phyloP scores from a whole-genome alignment of 345 rosid species.

The Brassica nigra region DNA sequence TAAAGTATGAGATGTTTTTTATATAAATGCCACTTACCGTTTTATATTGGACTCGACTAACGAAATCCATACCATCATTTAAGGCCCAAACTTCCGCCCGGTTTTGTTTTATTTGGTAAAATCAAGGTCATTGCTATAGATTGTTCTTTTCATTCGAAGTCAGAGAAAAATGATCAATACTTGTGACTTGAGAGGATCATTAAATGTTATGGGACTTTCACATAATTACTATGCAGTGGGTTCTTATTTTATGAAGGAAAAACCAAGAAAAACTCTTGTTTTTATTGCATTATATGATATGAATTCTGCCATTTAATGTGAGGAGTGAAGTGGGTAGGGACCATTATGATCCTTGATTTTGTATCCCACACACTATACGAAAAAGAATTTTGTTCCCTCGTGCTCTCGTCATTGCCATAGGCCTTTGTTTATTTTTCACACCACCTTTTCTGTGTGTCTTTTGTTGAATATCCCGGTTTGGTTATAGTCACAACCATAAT shows the following conservation, averaged over 20 bases:
- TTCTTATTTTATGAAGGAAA: neutral
- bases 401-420: neutral
- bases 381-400: slow-evolving; percentile 9
- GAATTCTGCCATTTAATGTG: slow-evolving; percentile 7
- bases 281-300: slow-evolving; percentile 15
- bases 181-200: slow-evolving; percentile 2
- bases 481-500: neutral
- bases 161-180: neutral
- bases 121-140: neutral
- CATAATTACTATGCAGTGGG: slow-evolving; percentile 19
- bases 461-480: neutral
- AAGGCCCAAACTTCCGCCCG: neutral
- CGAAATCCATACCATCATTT: neutral
- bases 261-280: slow-evolving; percentile 6
- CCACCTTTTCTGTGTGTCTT: neutral
- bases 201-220: slow-evolving; percentile 13
- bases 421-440: neutral
- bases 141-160: neutral
- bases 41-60: neutral
- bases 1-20: neutral
- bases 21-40: neutral
- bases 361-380: slow-evolving; percentile 13
- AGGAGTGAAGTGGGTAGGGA: slow-evolving; percentile 19
- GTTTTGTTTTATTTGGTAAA: neutral
- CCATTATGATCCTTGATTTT: slow-evolving; percentile 18